A percentile compares a stretch with the other conserved stretches of the same genome.
These are phyloP conservation scores for Aspergillus ochraceus DNA, from an alignment of 2,329 filamentous ascomycete genomes.

Conservation along the genomic window DNA sequence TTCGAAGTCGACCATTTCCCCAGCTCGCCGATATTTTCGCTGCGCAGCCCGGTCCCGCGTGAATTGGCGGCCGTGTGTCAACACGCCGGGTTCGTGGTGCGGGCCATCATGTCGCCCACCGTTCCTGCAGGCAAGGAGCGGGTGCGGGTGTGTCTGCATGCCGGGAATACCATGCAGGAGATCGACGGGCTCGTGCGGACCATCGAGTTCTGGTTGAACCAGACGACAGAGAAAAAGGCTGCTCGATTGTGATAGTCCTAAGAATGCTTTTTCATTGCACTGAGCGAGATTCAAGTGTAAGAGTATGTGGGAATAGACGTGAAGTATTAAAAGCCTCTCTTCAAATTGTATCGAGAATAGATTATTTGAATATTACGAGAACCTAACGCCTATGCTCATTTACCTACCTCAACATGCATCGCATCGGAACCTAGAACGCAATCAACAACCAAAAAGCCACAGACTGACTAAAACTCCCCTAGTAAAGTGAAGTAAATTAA, in stretches of 20 bases:
- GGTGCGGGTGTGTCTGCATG: constrained; percentile 67
- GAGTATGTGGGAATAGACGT: too few relatives aligned
- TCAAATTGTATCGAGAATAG: too few relatives aligned
- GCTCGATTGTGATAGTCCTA: constrained; percentile 7
- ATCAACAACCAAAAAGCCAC: too few relatives aligned
- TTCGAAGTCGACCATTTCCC: constrained; percentile 46
- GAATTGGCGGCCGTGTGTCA: constrained; percentile 63
- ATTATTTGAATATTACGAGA: too few relatives aligned
- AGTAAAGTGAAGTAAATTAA: not conserved
- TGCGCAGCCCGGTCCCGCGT: constrained; percentile 60
- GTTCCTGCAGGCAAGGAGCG: constrained; percentile 64
- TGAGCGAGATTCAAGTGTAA: too few relatives aligned
- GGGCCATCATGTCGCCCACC: constrained; percentile 68
- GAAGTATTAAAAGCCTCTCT: too few relatives aligned
- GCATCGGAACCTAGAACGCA: too few relatives aligned
- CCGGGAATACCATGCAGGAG: constrained; percentile 61
- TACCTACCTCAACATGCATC: not conserved
- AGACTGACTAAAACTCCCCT: too few relatives aligned
- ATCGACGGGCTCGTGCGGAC: constrained; percentile 54
- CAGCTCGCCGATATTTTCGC: constrained; percentile 63
- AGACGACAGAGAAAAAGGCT: constrained; percentile 10
- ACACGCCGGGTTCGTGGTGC: constrained; percentile 57
- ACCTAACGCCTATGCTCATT: not conserved
- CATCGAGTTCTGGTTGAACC: constrained; percentile 52
- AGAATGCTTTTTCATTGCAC: not conserved